Evolutionary conservation across 805 yeast genomes (phyloP).

Genomic region (Myxozyma neglecta): DNA sequence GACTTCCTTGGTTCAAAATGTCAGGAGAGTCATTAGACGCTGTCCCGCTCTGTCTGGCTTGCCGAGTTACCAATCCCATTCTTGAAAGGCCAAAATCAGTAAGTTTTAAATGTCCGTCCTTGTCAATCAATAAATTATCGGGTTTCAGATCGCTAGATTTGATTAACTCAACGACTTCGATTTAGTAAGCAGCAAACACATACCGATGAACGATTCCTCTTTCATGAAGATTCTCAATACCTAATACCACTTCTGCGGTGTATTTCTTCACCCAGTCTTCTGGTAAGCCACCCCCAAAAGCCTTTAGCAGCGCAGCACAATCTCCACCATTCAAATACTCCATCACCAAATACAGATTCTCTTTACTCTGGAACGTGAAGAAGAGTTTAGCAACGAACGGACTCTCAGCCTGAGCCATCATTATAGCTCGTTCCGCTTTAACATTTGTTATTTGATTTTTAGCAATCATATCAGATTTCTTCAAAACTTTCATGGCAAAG

Average conservation of each 20-base stretch:
- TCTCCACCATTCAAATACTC: constrained; percentile 97
- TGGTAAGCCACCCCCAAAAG: constrained; percentile 74
- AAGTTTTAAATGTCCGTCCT: constrained; percentile 82
- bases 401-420: constrained; percentile 94
- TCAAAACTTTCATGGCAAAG: constrained; percentile 89
- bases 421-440: constrained; percentile 91
- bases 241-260: constrained; percentile 85
- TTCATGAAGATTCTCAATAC: constrained; percentile 83
- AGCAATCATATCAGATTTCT: constrained; percentile 93
- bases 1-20: constrained; percentile 12
- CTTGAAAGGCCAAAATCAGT: constrained; percentile 94
- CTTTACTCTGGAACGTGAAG: constrained; percentile 84
- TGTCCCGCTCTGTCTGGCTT: constrained; percentile 37
- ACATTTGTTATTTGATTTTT: constrained; percentile 95
- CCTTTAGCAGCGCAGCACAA: constrained; percentile 78
- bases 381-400: constrained; percentile 89
- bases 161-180: not conserved
- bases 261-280: constrained; percentile 80
- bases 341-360: constrained; percentile 89
- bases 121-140: constrained; percentile 84
- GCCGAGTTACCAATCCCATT: constrained; percentile 84
- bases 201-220: constrained; percentile 84
- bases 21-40: constrained; percentile 21
- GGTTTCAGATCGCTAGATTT: constrained; percentile 75
- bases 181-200: not conserved